Percentiles rank a stretch among this genome's conserved stretches.
Evolutionary conservation across 1,284 basidiomycete genomes (phyloP).

Genomic region (Phlebopus sp.): DNA sequence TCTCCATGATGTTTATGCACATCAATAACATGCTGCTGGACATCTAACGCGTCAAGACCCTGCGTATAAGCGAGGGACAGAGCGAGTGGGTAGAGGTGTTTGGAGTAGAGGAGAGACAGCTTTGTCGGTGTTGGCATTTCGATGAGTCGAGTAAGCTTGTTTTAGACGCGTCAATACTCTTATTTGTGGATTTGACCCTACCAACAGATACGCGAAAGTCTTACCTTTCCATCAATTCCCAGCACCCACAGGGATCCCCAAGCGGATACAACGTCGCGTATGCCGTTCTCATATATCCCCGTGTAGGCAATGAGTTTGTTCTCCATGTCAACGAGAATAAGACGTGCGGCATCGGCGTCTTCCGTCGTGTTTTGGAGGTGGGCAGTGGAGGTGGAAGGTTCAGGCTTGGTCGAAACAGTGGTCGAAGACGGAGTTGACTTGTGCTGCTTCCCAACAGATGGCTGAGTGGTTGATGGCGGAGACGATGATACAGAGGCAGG

Average conservation of each 20-base stretch:
- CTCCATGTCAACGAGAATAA: constrained; percentile 90
- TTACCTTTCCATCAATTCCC: constrained; percentile 72
- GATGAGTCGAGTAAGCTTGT: constrained; percentile 65
- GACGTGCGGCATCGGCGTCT: constrained; percentile 73
- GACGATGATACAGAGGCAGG: constrained; percentile 44
- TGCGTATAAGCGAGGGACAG: constrained; percentile 78
- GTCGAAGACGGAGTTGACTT: constrained; percentile 36
- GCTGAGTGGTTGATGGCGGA: constrained; percentile 57
- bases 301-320: constrained; percentile 90
- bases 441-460: constrained; percentile 16
- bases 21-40: neutral
- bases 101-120: constrained; percentile 78
- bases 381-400: constrained; percentile 67
- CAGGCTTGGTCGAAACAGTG: constrained; percentile 40
- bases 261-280: constrained; percentile 75
- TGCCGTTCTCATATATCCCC: constrained; percentile 75
- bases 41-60: constrained; percentile 73
- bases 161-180: neutral
- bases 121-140: constrained; percentile 82
- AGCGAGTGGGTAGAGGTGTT: constrained; percentile 73
- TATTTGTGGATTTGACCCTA: no score
- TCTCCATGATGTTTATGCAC: constrained; percentile 91
- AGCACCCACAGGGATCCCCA: constrained; percentile 80
- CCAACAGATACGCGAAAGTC: constrained; percentile 13
- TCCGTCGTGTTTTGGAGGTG: constrained; percentile 31